A percentile compares a stretch with the other conserved stretches of the same genome.
Conservation (phyloP, 441 rosid species). For the Gossypium lobatum region DNA sequence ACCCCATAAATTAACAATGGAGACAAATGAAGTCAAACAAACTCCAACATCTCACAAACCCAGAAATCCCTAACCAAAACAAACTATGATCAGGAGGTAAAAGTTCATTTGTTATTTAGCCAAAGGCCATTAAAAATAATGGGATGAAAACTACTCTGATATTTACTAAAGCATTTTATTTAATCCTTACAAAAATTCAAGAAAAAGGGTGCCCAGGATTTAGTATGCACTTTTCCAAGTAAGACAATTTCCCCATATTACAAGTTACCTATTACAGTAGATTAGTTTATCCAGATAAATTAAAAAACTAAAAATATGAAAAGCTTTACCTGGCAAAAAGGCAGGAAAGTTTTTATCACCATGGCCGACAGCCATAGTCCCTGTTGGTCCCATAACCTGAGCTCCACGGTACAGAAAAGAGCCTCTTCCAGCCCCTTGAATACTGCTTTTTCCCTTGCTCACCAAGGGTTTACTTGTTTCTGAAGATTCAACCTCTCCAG, state of each 20-base stretch:
- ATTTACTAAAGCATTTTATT: background rate
- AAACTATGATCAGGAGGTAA: background rate
- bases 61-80: background rate
- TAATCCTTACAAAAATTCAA: background rate
- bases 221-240: background rate
- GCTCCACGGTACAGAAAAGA: slow-evolving; percentile 63
- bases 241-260: background rate
- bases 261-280: background rate
- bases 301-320: background rate
- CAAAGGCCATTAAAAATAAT: background rate
- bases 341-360: slow-evolving; percentile 82
- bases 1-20: background rate
- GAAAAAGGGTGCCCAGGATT: background rate
- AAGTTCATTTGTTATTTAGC: background rate
- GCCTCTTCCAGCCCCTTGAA: slow-evolving; percentile 68
- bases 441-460: slow-evolving; percentile 56
- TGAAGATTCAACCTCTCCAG: slow-evolving; percentile 52
- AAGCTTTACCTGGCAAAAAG: slow-evolving; percentile 67
- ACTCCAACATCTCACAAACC: background rate
- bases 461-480: slow-evolving; percentile 56
- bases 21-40: background rate
- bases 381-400: slow-evolving; percentile 61
- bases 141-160: background rate
- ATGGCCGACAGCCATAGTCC: slow-evolving; percentile 55
- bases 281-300: slow-evolving; percentile 1